Evolutionary conservation across 1,284 basidiomycete species (phyloP), one percentile per base, ranked within the genome.

Genomic region (Papiliotrema terrestris): DNA sequence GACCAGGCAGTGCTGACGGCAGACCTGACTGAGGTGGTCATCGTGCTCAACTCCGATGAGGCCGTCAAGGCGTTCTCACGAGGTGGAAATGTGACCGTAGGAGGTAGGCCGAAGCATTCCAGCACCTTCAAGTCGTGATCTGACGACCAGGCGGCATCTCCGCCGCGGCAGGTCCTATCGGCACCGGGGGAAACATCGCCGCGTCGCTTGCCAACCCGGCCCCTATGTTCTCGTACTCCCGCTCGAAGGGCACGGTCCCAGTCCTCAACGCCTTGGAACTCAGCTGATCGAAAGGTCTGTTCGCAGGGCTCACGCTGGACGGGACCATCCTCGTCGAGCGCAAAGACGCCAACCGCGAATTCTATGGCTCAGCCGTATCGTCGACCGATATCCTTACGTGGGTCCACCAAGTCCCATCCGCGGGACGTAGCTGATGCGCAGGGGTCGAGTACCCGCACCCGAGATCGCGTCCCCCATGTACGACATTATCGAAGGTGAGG

Each of bases 181-280:
- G 95, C 0, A 97, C 94, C 0, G 96, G 96, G 11, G 95, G 89
- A 0, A 88, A 89, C 55, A 85, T 97, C 8, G 87, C 94, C 66
- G 85, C 91, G 0, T 86, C 86, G 9, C 79, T 98, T 45, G 87
- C 90, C 19, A 91, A 95, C 74, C 93, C 95, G 0, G 87, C 95
- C 13, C 94, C 94, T 1, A 93, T 98, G 87, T 98, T 97, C 78
- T 91, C 90, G 62, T 98, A 98, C 78, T 93, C 89, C 20, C 89
- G 94, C 75, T 92, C 88, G 13, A 94, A 93, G 78, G 92, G 91
- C 89, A 48, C 59, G 69, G 59, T 6, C 1, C 14, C n/a, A n/a
- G 20, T 25, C 26, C 6, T n/a, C n/a, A 17, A 6, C 25, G 14
- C 26, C 20, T 32, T 17, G 38, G 20, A 36, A 49, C 19, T 25